Evolutionary conservation across 345 rosid genomes (phyloP), one percentile per base, ranked within the genome.

Genomic region (Euphorbia pulcherrima): DNA sequence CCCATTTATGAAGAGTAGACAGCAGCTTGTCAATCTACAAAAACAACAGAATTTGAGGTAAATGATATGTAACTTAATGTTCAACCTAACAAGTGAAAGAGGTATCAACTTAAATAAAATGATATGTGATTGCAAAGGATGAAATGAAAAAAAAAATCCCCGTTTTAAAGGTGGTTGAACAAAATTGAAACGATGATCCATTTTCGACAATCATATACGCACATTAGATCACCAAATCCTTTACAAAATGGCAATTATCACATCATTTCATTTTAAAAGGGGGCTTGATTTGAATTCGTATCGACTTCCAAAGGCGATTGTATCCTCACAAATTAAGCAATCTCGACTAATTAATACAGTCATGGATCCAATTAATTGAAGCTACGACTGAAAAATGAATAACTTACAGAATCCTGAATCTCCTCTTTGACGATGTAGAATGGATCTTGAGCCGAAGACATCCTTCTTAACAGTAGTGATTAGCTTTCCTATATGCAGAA

Each of bases 371-470:
- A 30, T 50, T 21, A 21, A 44, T 48, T 14, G 2, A 18, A 50
- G 23, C 54, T 50, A 50, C 7, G 13, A 53, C 2, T 52, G 8
- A 8, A 7, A 14, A 30, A 29, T 0, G 21, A 20, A 64, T 30
- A 60, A 83, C 97, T 83, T 85, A 95, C 99, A 77, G 97, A 90
- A 55, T 87, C 94, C 75, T 95, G 98, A 74, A 90, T 90, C 85
- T 95, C 97, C 85, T 95, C 99, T 81, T 90, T 92, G 67, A 92
- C 99, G 57, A 92, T 92, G 70, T 95, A 88, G 70, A 92, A 95
- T 0, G 99, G 99, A 85, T 95, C 99, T 80, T 92, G 97, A 16
- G 97, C 97, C 6, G 96, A 90, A 75, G 97, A 88, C 99, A 95
- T 95, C 35, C 40, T 57, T n/a, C 24, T 4, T 4, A 52, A 9